Percentiles rank a stretch among this genome's conserved stretches.
Conservation (phyloP, 2,329 filamentous ascomycete genomes). For the Aspergillus chevalieri region DNA sequence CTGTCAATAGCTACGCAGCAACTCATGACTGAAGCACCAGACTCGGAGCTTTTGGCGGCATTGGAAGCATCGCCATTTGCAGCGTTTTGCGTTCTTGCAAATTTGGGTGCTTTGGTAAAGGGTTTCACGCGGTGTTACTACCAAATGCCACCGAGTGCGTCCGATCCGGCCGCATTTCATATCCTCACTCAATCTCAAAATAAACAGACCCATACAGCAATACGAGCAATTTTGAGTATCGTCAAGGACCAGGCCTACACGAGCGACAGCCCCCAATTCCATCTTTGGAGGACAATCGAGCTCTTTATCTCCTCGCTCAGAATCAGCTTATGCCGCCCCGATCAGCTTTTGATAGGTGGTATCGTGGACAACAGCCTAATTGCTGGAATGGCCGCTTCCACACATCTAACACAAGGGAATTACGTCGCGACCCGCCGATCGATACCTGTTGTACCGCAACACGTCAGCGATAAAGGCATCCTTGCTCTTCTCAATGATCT, state of each 20-base stretch:
- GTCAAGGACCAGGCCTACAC: conserved; percentile 5
- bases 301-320: conserved; percentile 21
- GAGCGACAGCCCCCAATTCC: conserved; percentile 9
- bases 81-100: conserved; percentile 22
- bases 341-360: conserved; percentile 29
- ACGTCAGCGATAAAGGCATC: conserved; percentile 20
- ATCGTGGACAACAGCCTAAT: conserved; percentile 29
- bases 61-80: conserved; percentile 22
- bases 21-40: conserved; percentile 24
- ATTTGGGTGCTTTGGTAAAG: conserved; percentile 21
- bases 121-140: conserved; percentile 33
- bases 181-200: conserved; percentile 30
- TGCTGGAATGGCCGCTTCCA: conserved; percentile 28
- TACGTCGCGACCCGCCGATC: conserved; percentile 23
- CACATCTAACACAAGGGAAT: conserved; percentile 22
- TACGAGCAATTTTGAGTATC: conserved; percentile 16
- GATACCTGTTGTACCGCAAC: conserved; percentile 15
- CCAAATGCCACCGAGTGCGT: conserved; percentile 25
- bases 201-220: conserved; percentile 20
- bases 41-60: conserved; percentile 16
- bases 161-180: conserved; percentile 28
- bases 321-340: conserved; percentile 26
- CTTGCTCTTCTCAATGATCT: conserved; percentile 24
- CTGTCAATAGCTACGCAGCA: conserved; percentile 26
- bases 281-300: conserved; percentile 22